These are phyloP conservation scores for Colletotrichum incanum DNA, from an alignment of 2,329 filamentous ascomycete species.

Conservation along the genomic window DNA sequence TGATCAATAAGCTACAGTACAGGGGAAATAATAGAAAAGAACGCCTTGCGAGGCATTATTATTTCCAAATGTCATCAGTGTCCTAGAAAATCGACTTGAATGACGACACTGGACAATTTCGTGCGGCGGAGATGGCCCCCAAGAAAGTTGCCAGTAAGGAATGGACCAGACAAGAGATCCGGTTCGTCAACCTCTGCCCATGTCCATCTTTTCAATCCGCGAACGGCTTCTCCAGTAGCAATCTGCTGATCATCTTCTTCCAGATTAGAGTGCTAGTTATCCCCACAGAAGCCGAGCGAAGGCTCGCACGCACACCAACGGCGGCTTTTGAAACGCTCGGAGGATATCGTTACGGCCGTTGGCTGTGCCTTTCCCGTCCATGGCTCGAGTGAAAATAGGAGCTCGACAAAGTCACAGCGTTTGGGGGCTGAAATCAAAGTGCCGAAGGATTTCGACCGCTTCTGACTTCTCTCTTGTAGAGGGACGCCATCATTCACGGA, in stretches of 20 bases:
- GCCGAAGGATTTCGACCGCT: slow-evolving; percentile 5
- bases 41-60: slow-evolving; percentile 36
- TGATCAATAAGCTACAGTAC: slow-evolving; percentile 15
- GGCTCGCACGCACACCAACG: slow-evolving; percentile 14
- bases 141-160: slow-evolving; percentile 10
- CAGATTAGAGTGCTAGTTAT: slow-evolving; percentile 39
- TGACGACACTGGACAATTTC: slow-evolving; percentile 7
- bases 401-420: slow-evolving; percentile 12
- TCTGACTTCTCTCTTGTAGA: background rate
- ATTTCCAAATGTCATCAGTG: slow-evolving; percentile 14
- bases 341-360: slow-evolving; percentile 38
- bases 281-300: slow-evolving; percentile 33
- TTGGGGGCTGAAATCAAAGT: slow-evolving; percentile 19
- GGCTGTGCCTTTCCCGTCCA: slow-evolving; percentile 15
- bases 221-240: background rate
- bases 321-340: slow-evolving; percentile 30
- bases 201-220: background rate
- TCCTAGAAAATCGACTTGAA: background rate
- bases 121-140: background rate
- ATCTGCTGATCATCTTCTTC: slow-evolving; percentile 8
- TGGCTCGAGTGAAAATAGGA: background rate
- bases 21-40: slow-evolving; percentile 8
- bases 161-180: slow-evolving; percentile 15
- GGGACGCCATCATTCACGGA: slow-evolving; percentile 11
- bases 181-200: slow-evolving; percentile 15